Conservation (phyloP, 2,329 filamentous ascomycete genomes). For the Talaromyces sp. region DNA sequence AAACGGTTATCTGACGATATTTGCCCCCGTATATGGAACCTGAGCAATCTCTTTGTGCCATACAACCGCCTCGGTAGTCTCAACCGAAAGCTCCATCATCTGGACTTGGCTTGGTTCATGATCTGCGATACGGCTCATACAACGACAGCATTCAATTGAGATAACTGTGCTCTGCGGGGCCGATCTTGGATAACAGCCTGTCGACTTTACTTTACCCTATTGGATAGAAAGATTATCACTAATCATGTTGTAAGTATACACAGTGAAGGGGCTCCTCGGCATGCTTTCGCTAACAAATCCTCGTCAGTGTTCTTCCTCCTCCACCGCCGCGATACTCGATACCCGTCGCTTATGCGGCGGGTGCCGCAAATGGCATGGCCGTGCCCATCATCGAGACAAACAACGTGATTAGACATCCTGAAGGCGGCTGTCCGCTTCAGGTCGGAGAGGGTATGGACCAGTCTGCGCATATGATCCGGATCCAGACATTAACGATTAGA, state of each 20-base stretch:
- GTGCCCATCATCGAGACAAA: conserved; percentile 87
- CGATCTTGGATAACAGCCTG: not conserved
- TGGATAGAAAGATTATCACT: conserved; percentile 12
- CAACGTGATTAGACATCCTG: conserved; percentile 78
- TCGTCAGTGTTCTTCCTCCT: conserved; percentile 73
- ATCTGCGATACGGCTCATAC: not conserved
- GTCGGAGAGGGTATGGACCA: conserved; percentile 76
- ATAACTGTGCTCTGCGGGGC: not conserved
- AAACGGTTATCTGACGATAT: not conserved
- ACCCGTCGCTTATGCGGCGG: conserved; percentile 69
- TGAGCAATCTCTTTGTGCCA: too few species aligned
- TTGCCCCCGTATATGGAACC: not conserved
- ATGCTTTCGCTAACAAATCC: not conserved
- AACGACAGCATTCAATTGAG: too few species aligned
- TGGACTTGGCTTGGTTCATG: not conserved
- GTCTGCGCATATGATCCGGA: not conserved
- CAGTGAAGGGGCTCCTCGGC: not conserved
- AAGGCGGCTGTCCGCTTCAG: conserved; percentile 83
- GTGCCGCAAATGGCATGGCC: conserved; percentile 65
- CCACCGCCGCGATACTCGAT: conserved; percentile 82
- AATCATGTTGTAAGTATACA: conserved; percentile 30
- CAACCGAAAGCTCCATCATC: not conserved
- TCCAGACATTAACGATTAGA: conserved; percentile 10
- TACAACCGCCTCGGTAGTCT: not conserved
- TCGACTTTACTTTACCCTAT: not conserved